phyloP scores from a whole-genome alignment of 2,329 filamentous ascomycete species.

The Aspergillus sp. region DNA sequence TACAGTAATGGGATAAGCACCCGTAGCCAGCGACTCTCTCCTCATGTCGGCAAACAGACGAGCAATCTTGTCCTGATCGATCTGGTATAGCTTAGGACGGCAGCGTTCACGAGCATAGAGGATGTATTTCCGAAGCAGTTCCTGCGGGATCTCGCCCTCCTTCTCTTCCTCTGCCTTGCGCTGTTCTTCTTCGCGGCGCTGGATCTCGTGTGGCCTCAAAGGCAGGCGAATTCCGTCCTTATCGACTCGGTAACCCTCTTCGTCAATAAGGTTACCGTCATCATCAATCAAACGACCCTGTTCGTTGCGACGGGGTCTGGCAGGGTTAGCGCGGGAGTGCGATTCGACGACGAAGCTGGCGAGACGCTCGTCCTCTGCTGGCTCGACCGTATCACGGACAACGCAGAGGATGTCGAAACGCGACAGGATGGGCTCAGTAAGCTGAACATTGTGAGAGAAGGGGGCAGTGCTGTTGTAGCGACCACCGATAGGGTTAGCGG shows the following conservation, averaged over 20 bases:
- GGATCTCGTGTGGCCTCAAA: slow-evolving; percentile 40
- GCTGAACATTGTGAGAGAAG: slow-evolving; percentile 91
- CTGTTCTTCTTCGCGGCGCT: slow-evolving; percentile 32
- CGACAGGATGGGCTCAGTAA: slow-evolving; percentile 94
- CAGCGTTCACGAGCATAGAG: slow-evolving; percentile 87
- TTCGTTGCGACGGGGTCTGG: slow-evolving; percentile 45
- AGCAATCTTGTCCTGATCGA: slow-evolving; percentile 95
- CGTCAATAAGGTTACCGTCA: slow-evolving; percentile 52
- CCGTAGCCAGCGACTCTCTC: slow-evolving; percentile 83
- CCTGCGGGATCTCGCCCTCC: slow-evolving; percentile 75
- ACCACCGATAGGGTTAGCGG: slow-evolving; percentile 91
- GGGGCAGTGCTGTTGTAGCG: slow-evolving; percentile 95
- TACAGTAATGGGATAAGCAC: slow-evolving; percentile 96
- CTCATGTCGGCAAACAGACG: slow-evolving; percentile 94
- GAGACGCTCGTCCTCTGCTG: slow-evolving; percentile 82
- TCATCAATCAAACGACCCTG: slow-evolving; percentile 39
- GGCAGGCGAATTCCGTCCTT: slow-evolving; percentile 33
- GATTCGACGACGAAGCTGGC: slow-evolving; percentile 93
- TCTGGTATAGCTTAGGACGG: slow-evolving; percentile 87
- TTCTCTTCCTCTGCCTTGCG: slow-evolving; percentile 45
- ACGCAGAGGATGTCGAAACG: slow-evolving; percentile 98
- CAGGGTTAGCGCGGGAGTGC: slow-evolving; percentile 80
- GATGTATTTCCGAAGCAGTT: slow-evolving; percentile 91
- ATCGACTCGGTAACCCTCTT: slow-evolving; percentile 49
- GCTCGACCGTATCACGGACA: slow-evolving; percentile 90